Conservation (phyloP, 2,329 filamentous ascomycete genomes). For the Ophiostoma australiae region DNA sequence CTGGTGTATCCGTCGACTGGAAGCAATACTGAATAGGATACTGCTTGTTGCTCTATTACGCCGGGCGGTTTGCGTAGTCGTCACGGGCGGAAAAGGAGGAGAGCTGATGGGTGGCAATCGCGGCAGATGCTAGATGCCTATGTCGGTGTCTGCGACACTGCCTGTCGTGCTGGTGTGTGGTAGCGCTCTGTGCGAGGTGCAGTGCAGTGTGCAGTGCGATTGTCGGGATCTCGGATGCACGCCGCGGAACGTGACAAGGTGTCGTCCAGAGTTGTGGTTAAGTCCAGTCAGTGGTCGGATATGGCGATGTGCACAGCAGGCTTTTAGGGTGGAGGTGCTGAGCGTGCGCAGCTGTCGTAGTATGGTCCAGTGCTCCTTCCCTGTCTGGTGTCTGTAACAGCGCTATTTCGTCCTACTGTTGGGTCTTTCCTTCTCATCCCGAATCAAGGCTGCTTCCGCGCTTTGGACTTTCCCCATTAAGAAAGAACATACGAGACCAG, state of each 20-base stretch:
- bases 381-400: not conserved
- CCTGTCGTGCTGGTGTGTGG: not conserved
- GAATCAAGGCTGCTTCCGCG: conserved; percentile 14
- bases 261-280: conserved; percentile 1
- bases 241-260: conserved; percentile 7
- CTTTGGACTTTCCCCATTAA: conserved; percentile 15
- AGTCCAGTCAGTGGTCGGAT: not conserved
- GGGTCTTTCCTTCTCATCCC: conserved; percentile 16
- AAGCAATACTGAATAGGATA: not conserved
- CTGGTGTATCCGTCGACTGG: not conserved
- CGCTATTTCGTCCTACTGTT: not conserved
- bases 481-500: not conserved
- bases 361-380: not conserved
- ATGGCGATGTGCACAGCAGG: conserved; percentile 14
- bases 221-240: conserved; percentile 17
- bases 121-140: conserved; percentile 1
- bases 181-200: conserved; percentile 12
- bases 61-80: not conserved
- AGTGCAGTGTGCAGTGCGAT: conserved; percentile 17
- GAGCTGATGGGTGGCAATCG: not conserved
- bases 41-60: not conserved
- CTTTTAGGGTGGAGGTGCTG: conserved; percentile 1
- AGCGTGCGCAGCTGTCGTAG: not conserved
- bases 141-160: not conserved
- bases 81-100: conserved; percentile 8